Evolutionary conservation across 371 early-diverging fungal genomes (phyloP).

Genomic region (Circinella umbellata): DNA sequence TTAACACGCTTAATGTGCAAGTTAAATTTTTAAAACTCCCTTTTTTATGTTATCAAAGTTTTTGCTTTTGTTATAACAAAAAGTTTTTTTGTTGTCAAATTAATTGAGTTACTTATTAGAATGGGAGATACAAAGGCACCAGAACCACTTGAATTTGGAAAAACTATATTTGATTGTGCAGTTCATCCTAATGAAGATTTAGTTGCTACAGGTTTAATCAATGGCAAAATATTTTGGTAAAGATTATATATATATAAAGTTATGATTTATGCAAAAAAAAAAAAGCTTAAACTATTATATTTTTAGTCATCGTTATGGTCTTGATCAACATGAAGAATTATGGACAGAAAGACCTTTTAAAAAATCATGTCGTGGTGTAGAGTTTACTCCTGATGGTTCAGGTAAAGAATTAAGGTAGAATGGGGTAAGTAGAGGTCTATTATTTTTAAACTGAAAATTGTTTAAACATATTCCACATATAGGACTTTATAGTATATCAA

Average conservation of each 20-base stretch:
- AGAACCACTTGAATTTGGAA: constrained; percentile 10
- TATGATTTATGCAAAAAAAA: constrained; percentile 6
- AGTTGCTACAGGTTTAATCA: constrained; percentile 76
- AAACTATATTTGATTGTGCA: constrained; percentile 69
- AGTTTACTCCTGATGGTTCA: constrained; percentile 75
- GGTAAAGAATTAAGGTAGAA: constrained; percentile 37
- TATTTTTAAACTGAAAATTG: too few species aligned
- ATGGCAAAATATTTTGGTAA: constrained; percentile 81
- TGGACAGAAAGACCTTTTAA: constrained; percentile 71
- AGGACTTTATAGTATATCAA: constrained; percentile 77
- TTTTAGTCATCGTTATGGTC: constrained; percentile 55
- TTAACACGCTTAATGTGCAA: too few species aligned
- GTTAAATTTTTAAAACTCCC: too few species aligned
- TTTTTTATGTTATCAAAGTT: too few species aligned
- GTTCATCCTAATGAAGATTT: constrained; percentile 76
- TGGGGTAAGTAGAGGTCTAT: too few species aligned
- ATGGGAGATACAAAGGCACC: neutral
- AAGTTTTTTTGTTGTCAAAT: too few species aligned
- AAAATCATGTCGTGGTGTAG: constrained; percentile 84
- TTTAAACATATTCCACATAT: constrained; percentile 58
- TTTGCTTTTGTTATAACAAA: too few species aligned
- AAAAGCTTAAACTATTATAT: constrained; percentile 5
- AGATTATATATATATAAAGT: neutral
- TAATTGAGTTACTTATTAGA: too few species aligned
- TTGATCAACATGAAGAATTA: constrained; percentile 56